A percentile compares a stretch with the other conserved stretches of the same genome.
phyloP scores from a whole-genome alignment of 78 protist genomes.

The Cavenderia fasciculata region DNA sequence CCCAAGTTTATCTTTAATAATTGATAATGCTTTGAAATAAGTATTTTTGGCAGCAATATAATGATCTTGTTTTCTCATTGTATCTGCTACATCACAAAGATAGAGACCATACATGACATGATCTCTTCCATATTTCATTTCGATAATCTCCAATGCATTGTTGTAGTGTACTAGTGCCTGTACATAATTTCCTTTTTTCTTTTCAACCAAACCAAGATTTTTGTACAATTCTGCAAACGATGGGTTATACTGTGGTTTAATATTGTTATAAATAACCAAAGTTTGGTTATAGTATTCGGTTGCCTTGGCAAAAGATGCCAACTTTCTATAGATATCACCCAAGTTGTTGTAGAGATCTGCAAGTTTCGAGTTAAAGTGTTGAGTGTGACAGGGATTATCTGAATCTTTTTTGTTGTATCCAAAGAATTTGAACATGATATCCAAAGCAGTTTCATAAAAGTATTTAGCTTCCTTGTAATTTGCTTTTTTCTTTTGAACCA shows the following conservation, averaged over 20 bases:
- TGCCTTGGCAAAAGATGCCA: slow-evolving; percentile 8
- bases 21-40: slow-evolving; percentile 17
- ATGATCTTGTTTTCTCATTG: slow-evolving; percentile 32
- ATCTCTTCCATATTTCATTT: not conserved
- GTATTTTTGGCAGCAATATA: not conserved
- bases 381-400: not conserved
- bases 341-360: slow-evolving; percentile 18
- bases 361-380: slow-evolving; percentile 21
- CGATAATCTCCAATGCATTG: slow-evolving; percentile 10
- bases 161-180: not conserved
- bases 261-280: slow-evolving; percentile 1
- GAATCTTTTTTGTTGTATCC: slow-evolving; percentile 11
- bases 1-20: slow-evolving; percentile 14
- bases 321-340: slow-evolving; percentile 63
- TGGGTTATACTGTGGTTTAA: not conserved
- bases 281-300: slow-evolving; percentile 13
- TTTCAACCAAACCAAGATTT: slow-evolving; percentile 37
- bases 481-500: slow-evolving; percentile 24
- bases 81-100: slow-evolving; percentile 58
- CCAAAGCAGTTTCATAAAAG: not conserved
- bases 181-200: slow-evolving; percentile 39
- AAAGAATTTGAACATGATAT: not conserved
- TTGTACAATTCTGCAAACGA: slow-evolving; percentile 29
- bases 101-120: slow-evolving; percentile 45
- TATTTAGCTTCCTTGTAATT: slow-evolving; percentile 22